phyloP scores from a whole-genome alignment of 2,329 filamentous ascomycete genomes.

The Fusarium veterinarium region DNA sequence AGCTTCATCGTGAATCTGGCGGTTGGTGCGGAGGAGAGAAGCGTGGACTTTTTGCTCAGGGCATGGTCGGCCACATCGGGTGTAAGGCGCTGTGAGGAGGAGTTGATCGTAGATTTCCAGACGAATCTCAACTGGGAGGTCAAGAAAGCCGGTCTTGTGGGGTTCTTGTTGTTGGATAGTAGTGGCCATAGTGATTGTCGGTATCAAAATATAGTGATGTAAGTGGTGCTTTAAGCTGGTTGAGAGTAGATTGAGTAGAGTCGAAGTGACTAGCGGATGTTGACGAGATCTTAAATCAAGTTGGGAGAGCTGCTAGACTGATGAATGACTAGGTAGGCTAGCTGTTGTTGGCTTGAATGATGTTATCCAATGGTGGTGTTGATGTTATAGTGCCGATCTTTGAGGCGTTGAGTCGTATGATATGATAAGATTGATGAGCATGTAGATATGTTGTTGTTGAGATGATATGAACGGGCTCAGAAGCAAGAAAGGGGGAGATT shows the following conservation, averaged over 20 bases:
- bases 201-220: background rate
- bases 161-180: constrained; percentile 30
- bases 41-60: constrained; percentile 48
- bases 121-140: constrained; percentile 59
- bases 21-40: constrained; percentile 55
- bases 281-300: constrained; percentile 24
- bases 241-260: constrained; percentile 1
- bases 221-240: background rate
- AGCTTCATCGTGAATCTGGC: constrained; percentile 56
- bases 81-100: constrained; percentile 51
- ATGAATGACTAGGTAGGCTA: constrained; percentile 3
- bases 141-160: constrained; percentile 49
- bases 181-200: constrained; percentile 37
- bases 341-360: constrained; percentile 14
- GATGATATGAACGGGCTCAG: constrained; percentile 11
- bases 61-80: constrained; percentile 34
- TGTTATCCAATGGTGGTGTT: constrained; percentile 21
- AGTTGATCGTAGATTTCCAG: constrained; percentile 59
- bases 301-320: constrained; percentile 18
- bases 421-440: constrained; percentile 17
- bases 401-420: constrained; percentile 14
- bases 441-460: constrained; percentile 1
- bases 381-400: constrained; percentile 32
- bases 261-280: constrained; percentile 5
- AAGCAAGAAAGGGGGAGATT: constrained; percentile 1